Base-by-base conservation (phyloP, 768 basidiomycete species). In the Phylloporus arenicola region DNA sequence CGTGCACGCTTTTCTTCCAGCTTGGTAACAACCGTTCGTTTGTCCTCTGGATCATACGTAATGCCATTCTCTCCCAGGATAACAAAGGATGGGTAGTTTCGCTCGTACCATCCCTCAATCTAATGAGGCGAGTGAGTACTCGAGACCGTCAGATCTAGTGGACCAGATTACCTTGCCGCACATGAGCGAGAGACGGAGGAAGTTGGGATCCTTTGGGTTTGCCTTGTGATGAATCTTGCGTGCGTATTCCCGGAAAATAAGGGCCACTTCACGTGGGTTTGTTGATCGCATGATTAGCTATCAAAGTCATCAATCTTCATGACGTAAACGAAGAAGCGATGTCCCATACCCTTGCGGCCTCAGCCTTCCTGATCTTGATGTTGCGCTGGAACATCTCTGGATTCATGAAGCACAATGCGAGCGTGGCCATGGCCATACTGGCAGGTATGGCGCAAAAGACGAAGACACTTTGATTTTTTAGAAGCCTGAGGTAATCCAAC, bases 21-120 rank as follows among this genome's bases (percentile, higher is more conserved):
- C 29, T 72, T 60, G 31, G 78, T 68, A 25, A 87, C 72, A 4
- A 65, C 66, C 2, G 82, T 73, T 16, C 88, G 82, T 13, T 80
- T 73, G 64, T 89, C 86, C 22, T 59, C 40, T 3, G 72, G 61
- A 63, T 84, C 70, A 55, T 80, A 73, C 3, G 67, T 57, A 29
- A 69, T 56, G 1, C 64, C 59, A 4, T 54, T 43, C 24, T 56
- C 43, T 10, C 56, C 57, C 22, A 64, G 50, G 1, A 57, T 17
- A 39, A 99, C 80, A 74, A 95, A 96, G 3, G 92, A 90, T 3
- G 95, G 95, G 72, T 90, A 99, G 68, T 94, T 77, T 58, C 84
- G 87, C 68, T 97, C 95, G 50, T 74, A 83, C 95, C 95, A 98
- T 69, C 84, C 82, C 60, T 97, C 94, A 65, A 98, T 90, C 91